Percentiles rank a stretch among this genome's conserved stretches.
These are phyloP conservation scores for Russula virescens DNA, from an alignment of 768 basidiomycete genomes.

Conservation along the genomic window DNA sequence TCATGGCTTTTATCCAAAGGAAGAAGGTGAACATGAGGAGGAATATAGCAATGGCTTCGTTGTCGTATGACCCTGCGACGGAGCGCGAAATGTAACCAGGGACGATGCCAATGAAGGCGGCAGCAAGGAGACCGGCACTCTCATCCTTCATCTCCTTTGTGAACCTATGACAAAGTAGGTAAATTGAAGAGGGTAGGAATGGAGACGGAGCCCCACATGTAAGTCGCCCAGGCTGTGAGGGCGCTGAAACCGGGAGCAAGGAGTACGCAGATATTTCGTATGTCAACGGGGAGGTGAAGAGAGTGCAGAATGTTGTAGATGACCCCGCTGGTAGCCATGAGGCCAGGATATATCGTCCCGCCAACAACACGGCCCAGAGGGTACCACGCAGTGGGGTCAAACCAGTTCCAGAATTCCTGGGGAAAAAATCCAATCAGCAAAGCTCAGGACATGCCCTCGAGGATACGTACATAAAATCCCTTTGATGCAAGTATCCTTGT, in stretches of 20 bases:
- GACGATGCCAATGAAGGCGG: constrained; percentile 96
- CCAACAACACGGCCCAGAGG: constrained; percentile 97
- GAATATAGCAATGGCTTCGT: constrained; percentile 99
- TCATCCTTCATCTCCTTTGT: constrained; percentile 95
- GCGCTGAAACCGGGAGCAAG: constrained; percentile 97
- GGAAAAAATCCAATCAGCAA: constrained; percentile 17
- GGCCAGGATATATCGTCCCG: constrained; percentile 95
- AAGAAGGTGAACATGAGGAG: constrained; percentile 99
- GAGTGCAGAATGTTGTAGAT: constrained; percentile 90
- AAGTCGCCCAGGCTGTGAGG: constrained; percentile 93
- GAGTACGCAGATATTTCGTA: constrained; percentile 93
- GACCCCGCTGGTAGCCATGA: constrained; percentile 97
- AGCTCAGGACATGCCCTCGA: neutral
- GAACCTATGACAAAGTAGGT: constrained; percentile 50
- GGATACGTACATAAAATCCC: constrained; percentile 82
- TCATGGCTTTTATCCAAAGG: constrained; percentile 94
- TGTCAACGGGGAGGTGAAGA: constrained; percentile 93
- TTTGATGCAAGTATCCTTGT: constrained; percentile 85
- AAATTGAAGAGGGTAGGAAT: neutral
- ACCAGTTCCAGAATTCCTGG: constrained; percentile 99
- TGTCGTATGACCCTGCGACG: constrained; percentile 98
- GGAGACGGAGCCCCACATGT: constrained; percentile 51
- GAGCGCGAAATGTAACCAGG: constrained; percentile 99
- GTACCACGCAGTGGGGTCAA: constrained; percentile 99
- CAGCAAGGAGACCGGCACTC: constrained; percentile 93